Evolutionary conservation across 352 stramenopile genomes (phyloP), one percentile per base, ranked within the genome.

Genomic region (Bremia lactucae): DNA sequence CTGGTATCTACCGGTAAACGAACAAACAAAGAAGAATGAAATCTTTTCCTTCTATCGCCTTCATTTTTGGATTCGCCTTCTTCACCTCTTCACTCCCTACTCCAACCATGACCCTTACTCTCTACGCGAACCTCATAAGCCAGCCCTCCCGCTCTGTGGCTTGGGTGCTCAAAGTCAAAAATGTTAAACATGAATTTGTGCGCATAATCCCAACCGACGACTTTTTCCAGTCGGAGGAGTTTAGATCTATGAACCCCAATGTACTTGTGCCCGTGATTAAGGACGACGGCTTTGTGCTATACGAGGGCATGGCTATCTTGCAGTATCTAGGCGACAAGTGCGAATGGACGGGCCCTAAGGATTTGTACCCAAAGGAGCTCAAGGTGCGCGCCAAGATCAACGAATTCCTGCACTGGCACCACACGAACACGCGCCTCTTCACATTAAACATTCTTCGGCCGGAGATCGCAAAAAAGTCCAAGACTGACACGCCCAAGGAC

Each of bases 361-460:
- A 77, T 29, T 24, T 77, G 35, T 81, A 79, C 43, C 71, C 71
- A 7, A 65, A 55, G 31, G 46, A 79, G 8, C 14, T 57, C 15
- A 47, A 64, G 44, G 48, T 55, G 8, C 67, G 64, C 26, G 67
- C 70, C 42, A 80, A 83, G 61, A 52, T 81, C 31, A 63, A 83
- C 49, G 53, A 83, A 56, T 81, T 77, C 55, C 36, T 83, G 43
- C 65, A 83, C 61, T 83, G 68, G 71, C 68, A 83, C 54, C 71
- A 83, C 65, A 76, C 54, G 21, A 72, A 71, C 47, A 62, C 63
- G 13, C 68, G 73, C 1, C 47, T 59, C 36, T 67, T 73, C 41
- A 82, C 73, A 31, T 36, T 62, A 4, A 57, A 74, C 37, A 59
- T 83, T 16, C 22, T 81, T 13, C 57, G 54, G 10, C 69, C 61